phyloP scores from a whole-genome alignment of 2,329 filamentous ascomycete genomes.

The Parastagonospora avenae region DNA sequence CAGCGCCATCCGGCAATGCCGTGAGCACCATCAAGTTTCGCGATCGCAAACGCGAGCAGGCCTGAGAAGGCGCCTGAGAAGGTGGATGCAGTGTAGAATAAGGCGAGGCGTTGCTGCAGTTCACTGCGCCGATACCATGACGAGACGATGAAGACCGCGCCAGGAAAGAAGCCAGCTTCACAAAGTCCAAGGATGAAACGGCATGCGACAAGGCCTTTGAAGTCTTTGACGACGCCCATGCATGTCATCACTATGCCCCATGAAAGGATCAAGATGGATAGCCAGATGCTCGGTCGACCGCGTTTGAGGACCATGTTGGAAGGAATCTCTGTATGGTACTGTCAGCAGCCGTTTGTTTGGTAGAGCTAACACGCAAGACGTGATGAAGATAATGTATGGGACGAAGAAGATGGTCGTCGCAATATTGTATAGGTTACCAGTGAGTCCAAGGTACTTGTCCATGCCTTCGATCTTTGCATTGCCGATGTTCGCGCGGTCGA shows the following conservation, averaged over 20 bases:
- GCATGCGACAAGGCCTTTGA: conserved; percentile 54
- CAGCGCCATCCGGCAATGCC: conserved; percentile 8
- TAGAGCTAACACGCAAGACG: background rate
- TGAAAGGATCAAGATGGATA: conserved; percentile 46
- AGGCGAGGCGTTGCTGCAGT: conserved; percentile 42
- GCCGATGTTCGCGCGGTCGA: conserved; percentile 44
- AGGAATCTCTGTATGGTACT: conserved; percentile 28
- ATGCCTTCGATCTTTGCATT: conserved; percentile 52
- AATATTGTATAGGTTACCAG: conserved; percentile 46
- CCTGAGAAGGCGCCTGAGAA: conserved; percentile 44
- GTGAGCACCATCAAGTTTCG: conserved; percentile 36
- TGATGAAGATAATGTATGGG: conserved; percentile 43
- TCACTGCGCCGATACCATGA: conserved; percentile 45
- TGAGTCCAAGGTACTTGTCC: conserved; percentile 45
- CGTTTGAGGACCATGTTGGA: conserved; percentile 51
- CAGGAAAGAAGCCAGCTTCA: conserved; percentile 65
- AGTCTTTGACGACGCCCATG: conserved; percentile 54
- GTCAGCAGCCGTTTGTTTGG: background rate
- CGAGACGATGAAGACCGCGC: conserved; percentile 58
- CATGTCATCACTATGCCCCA: conserved; percentile 51
- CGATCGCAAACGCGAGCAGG: conserved; percentile 41
- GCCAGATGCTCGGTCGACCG: conserved; percentile 48
- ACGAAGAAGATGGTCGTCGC: conserved; percentile 50
- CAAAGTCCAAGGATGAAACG: conserved; percentile 51
- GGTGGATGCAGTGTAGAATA: conserved; percentile 43